A percentile compares a stretch with the other conserved stretches of the same genome.
Evolutionary conservation across 192 early-diverging fungal genomes (phyloP).

Genomic region (Oehlia diaphana): DNA sequence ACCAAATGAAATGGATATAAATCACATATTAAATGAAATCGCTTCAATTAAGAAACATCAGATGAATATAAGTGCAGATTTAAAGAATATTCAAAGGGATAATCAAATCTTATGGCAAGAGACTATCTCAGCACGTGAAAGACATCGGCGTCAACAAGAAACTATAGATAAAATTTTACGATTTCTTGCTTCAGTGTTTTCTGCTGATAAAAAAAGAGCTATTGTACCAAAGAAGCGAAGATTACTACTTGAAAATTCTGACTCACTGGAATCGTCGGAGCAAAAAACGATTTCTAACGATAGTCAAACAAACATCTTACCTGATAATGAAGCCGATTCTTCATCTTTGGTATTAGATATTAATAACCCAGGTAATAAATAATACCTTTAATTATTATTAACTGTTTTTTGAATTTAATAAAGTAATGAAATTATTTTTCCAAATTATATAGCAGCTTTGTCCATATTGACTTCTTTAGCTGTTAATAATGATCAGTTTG

Average conservation of each 20-base stretch:
- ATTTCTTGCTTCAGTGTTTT: slow-evolving; percentile 88
- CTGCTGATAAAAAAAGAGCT: slow-evolving; percentile 52
- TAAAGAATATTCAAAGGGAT: slow-evolving; percentile 84
- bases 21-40: slow-evolving; percentile 71
- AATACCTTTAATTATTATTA: not conserved
- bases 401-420: not conserved
- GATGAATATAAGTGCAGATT: slow-evolving; percentile 80
- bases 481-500: slow-evolving; percentile 13
- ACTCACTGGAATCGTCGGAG: not conserved
- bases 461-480: slow-evolving; percentile 11
- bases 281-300: not conserved
- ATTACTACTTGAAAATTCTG: slow-evolving; percentile 20
- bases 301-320: not conserved
- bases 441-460: not conserved
- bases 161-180: slow-evolving; percentile 92
- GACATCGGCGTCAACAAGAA: slow-evolving; percentile 84
- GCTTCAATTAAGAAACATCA: slow-evolving; percentile 90
- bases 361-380: slow-evolving; percentile 25
- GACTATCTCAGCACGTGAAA: slow-evolving; percentile 67
- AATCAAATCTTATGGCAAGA: slow-evolving; percentile 91
- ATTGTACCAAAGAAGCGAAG: slow-evolving; percentile 50
- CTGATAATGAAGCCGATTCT: slow-evolving; percentile 2
- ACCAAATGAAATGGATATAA: slow-evolving; percentile 48
- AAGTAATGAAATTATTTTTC: not conserved
- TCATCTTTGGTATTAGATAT: not conserved